Base-by-base conservation (phyloP, 306 rosid species). In the Vachellia collinsii region DNA sequence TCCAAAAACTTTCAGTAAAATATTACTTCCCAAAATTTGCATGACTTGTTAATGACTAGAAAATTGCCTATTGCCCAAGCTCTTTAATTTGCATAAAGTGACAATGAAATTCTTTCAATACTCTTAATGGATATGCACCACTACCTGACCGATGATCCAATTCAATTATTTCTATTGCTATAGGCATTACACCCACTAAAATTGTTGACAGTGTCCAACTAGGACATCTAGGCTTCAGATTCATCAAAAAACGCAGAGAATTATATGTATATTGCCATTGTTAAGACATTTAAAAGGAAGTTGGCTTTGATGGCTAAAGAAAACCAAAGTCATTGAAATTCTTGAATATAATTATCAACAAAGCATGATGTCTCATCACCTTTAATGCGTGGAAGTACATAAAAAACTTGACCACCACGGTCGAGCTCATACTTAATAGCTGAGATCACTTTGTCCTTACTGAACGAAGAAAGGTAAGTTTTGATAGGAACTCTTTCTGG, bases 401-500 rank as follows among this genome's bases (percentile, higher is more conserved):
- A 91, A 78, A 94, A 93, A 76, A 93, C 94, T 89, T 94, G 97
- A 85, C 99, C 99, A 53, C 90, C 88, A 44, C 99, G 95, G 42
- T 90, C 95, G 71, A 94, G 91, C 90, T 94, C 98, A 80, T 87
- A 90, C 81, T 81, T 83, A 80, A 94, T 89, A 59, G 98, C 93
- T 59, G 97, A 89, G 69, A 88, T 76, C 80, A 88, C 90, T 76
- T 76, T 90, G 74, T 93, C 91, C 89, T 91, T 85, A 83, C 90
- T 86, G 89, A 88, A 91, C 63, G 97, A 79, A 70, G 94, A 90
- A 72, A 93, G 97, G 79, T 93, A 93, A 82, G 97, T 93, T 86
- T 85, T 90, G 81, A 94, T 94, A 11, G 99, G 98, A 66, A 93
- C 92, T 83, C 99, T 89, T 91, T 94, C 99, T 44, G 98, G 98